Evolutionary conservation across 2,329 filamentous ascomycete species (phyloP), one percentile per base, ranked within the genome.

Genomic region (Aspergillus novoparasiticus): DNA sequence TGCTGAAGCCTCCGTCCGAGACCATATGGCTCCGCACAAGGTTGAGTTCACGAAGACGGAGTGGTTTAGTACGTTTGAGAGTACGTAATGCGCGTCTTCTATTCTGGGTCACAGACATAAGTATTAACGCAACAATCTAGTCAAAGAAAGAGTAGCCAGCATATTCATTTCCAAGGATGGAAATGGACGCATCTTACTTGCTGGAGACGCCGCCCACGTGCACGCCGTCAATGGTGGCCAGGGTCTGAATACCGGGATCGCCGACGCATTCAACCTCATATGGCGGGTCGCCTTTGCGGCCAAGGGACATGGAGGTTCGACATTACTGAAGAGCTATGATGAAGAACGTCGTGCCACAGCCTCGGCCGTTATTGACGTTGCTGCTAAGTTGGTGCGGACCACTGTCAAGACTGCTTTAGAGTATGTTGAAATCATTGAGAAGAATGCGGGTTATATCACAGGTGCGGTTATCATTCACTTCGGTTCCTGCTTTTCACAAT

Each of bases 201-300:
- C 57, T 2, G 57, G 56, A 2, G 50, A 59, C 2, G 56, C 56
- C 8, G 57, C 60, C 6, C 60, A 59, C 19, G 57, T 59, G 10
- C 56, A 55, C 32, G 57, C 50, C 12, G 60, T 62, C 6, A 59
- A 62, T 43, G 57, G 50, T 4, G 57, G 57, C 3, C 60, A 62
- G 26, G 59, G 59, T 23, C 21, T 59, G 19, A 62, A 62, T n/a
- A 62, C 57, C 6, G 57, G 57, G 11, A 59, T 62, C 28, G 57
- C 56, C 4, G 60, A 62, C 19, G 60, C 60, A 14, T 62, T 59
- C 26, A 48, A 39, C 32, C 30, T 62, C n/a, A 32, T 45, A n/a
- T 62, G 57, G 57, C 41, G 57, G 5, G 6, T 62, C 9, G 41
- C 48, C 4, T 21, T 62, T 21, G 57, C 26, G 4, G 41, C 12